These are phyloP conservation scores for Exserohilum rostratum DNA, from an alignment of 2,329 filamentous ascomycete species.

Conservation along the genomic window DNA sequence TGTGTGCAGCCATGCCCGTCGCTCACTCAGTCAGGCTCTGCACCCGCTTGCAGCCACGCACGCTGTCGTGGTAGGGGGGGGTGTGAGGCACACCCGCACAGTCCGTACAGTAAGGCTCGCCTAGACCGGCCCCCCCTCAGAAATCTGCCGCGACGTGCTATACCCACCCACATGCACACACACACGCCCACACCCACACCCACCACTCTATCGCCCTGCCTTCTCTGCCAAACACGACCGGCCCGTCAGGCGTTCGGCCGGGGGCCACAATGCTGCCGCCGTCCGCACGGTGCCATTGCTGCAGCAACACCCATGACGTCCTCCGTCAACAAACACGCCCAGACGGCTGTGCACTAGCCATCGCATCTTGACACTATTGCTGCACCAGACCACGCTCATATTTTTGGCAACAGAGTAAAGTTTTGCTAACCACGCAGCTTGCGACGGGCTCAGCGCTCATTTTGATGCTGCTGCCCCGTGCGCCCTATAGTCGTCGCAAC, in stretches of 20 bases:
- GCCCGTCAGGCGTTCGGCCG: neutral
- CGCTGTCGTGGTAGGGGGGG: neutral
- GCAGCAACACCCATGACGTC: constrained; percentile 15
- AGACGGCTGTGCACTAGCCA: neutral
- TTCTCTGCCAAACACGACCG: neutral
- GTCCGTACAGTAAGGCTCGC: neutral
- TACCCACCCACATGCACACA: neutral
- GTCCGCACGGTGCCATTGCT: constrained; percentile 10
- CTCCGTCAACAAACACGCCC: constrained; percentile 18
- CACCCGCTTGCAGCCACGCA: constrained; percentile 18
- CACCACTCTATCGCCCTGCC: no score
- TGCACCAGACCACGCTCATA: neutral
- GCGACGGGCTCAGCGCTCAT: neutral
- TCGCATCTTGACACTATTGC: neutral
- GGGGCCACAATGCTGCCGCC: neutral
- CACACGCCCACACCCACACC: neutral
- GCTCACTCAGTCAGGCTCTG: constrained; percentile 14
- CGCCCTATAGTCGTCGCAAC: neutral
- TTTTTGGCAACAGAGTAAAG: neutral
- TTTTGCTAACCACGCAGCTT: neutral
- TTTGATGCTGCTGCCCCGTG: neutral
- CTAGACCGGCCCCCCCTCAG: constrained; percentile 1
- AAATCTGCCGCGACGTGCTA: neutral
- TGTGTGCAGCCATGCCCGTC: no score
- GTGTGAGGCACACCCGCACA: no score